Evolutionary conservation across 345 rosid species (phyloP), one percentile per base, ranked within the genome.

Genomic region (Viola odorata): DNA sequence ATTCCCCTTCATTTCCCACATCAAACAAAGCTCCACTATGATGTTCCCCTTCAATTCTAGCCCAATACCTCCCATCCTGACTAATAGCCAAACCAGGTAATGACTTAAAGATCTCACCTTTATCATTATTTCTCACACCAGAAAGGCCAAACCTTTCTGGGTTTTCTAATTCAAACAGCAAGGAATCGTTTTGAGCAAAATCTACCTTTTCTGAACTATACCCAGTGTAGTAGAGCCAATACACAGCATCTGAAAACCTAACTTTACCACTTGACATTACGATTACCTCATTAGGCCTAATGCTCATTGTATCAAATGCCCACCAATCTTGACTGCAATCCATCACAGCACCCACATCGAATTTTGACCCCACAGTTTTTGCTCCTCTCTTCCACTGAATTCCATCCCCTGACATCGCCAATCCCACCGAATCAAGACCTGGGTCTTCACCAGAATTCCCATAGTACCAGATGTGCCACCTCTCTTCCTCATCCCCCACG

Each of bases 401-500:
- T 58, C 95, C 96, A 72, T 91, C 85, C 69, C 74, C 80, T 12
- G 97, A 91, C 75, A 84, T 80, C 1, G 86, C 92, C 65, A 91
- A 68, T 5, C 97, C 96, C 5, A 85, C 63, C 17, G 79, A 77
- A 73, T 81, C 89, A 13, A 78, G 74, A 47, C 62, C 70, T 8
- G 74, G 66, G 44, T 41, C 63, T 55, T 66, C 69, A 45, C 57
- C 62, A 7, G 85, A 77, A 73, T 72, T 81, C 57, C 94, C 97
- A 40, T 81, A 74, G 83, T 91, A 85, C 97, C 96, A 91, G 94
- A 88, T 83, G 67, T 71, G 78, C 97, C 94, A 85, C 67, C 96
- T 88, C 82, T 88, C 97, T 71, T 80, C 89, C 50, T 85, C 85
- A 48, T 88, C 94, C 37, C 92, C 73, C 59, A 84, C 68, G 73